A percentile compares a stretch with the other conserved stretches of the same genome.
Evolutionary conservation across 1,139 yeast genomes (phyloP).

Genomic region (Arxiozyma bovina): DNA sequence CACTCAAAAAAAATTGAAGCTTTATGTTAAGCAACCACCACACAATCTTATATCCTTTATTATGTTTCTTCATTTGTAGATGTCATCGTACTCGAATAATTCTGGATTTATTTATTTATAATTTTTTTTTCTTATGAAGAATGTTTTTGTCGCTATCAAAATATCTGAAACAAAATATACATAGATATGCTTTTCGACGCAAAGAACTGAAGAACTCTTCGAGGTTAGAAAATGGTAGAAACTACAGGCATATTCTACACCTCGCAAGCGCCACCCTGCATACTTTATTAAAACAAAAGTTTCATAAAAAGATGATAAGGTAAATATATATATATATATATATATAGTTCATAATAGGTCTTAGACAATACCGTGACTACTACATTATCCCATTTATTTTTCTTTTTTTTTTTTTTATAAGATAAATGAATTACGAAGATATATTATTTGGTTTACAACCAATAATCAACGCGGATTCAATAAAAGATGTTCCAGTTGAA

Average conservation of each 20-base stretch:
- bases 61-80: neutral
- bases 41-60: neutral
- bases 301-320: neutral
- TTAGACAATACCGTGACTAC: no score
- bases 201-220: neutral
- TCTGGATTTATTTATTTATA: neutral
- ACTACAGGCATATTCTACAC: neutral
- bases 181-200: no score
- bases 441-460: slow-evolving; percentile 28
- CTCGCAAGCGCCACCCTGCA: no score
- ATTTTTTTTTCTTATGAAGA: no score
- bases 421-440: slow-evolving; percentile 27
- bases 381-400: no score
- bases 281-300: neutral
- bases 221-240: neutral
- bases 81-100: neutral
- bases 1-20: neutral
- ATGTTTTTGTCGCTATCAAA: neutral
- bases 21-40: no score
- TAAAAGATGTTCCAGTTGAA: slow-evolving; percentile 15
- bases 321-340: no score
- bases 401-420: no score
- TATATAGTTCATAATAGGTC: no score
- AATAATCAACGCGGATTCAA: slow-evolving; percentile 15
- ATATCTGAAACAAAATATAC: neutral